Percentiles rank a stretch among this genome's conserved stretches.
Evolutionary conservation across 2,329 filamentous ascomycete genomes (phyloP).

Genomic region (Paecilomyces formosus): DNA sequence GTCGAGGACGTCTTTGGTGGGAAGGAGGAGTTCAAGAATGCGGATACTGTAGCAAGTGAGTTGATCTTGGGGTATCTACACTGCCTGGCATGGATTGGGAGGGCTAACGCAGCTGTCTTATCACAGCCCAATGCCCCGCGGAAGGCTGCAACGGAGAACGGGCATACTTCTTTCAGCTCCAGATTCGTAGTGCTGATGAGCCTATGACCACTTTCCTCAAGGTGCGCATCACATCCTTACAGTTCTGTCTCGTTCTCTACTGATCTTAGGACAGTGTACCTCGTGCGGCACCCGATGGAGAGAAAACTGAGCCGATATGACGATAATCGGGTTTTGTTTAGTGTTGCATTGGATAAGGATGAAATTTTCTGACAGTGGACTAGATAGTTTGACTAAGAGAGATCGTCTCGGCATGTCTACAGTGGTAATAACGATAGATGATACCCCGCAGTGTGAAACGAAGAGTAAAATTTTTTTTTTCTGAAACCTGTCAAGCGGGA

Average conservation of each 20-base stretch:
- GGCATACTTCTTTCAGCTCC: slow-evolving; percentile 92
- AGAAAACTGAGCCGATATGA: slow-evolving; percentile 33
- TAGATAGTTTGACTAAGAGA: background rate
- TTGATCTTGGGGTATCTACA: slow-evolving; percentile 5
- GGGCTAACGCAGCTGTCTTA: slow-evolving; percentile 8
- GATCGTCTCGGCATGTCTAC: background rate
- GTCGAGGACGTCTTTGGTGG: slow-evolving; percentile 87
- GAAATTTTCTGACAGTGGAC: background rate
- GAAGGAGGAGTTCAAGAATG: slow-evolving; percentile 81
- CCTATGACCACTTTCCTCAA: slow-evolving; percentile 97
- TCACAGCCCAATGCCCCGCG: slow-evolving; percentile 68
- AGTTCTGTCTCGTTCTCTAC: background rate
- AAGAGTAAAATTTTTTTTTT: slow-evolving; percentile 4
- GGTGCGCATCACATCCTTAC: slow-evolving; percentile 40
- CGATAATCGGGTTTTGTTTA: background rate
- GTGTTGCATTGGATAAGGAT: background rate
- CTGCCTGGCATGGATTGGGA: background rate
- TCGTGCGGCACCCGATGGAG: slow-evolving; percentile 40
- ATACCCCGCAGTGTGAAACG: background rate
- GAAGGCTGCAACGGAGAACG: slow-evolving; percentile 72
- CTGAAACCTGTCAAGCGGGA: background rate
- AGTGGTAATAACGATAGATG: background rate
- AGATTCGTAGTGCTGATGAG: slow-evolving; percentile 96
- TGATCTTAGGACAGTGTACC: slow-evolving; percentile 29
- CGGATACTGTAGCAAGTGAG: slow-evolving; percentile 65